Evolutionary conservation across 2,329 filamentous ascomycete genomes (phyloP), one percentile per base, ranked within the genome.

Genomic region (Tolypocladium capitatum): DNA sequence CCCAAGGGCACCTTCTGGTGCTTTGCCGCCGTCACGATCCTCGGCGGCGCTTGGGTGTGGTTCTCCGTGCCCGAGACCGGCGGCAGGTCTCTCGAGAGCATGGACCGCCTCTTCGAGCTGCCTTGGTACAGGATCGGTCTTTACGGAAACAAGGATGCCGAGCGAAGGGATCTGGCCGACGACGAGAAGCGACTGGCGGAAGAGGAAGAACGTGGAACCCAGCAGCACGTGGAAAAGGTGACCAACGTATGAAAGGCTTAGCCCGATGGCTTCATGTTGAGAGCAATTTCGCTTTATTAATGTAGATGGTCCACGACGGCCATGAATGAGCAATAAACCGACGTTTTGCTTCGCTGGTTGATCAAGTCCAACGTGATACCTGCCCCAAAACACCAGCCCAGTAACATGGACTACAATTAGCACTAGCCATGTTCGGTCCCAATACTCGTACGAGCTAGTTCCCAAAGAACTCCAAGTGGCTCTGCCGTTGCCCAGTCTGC

Each of bases 1-100:
- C 71, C 73, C 34, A 77, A 74, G 50, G 86, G 86, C 0, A 89
- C 85, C 0, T 90, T 90, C 69, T 82, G 83, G 75, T 85, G 82
- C 67, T 90, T 89, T 63, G 72, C 76, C 0, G 77, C 73, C 3
- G 72, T 89, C 10, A 89, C 84, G 0, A 53, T 83, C 1, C 41
- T 87, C 5, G 84, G 84, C 28, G 77, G 82, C 4, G 31, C 74
- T 3, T 89, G 83, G 81, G 84, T 84, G 4, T 85, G 73, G 71
- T 75, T 86, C 63, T 83, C 75, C 51, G 74, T 90, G 1, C 85
- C 84, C 0, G 84, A 89, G 70, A 86, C 83, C 0, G 75, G 76
- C 0, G 84, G 84, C 0, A 69, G 73, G n/a, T 70, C 68, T 45
- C 69, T 85, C 8, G 81, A 85, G 68, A 78, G 72, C 53, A 86